A percentile compares a stretch with the other conserved stretches of the same genome.
phyloP scores from a whole-genome alignment of 192 early-diverging fungal species.

The Coemansia sp. region DNA sequence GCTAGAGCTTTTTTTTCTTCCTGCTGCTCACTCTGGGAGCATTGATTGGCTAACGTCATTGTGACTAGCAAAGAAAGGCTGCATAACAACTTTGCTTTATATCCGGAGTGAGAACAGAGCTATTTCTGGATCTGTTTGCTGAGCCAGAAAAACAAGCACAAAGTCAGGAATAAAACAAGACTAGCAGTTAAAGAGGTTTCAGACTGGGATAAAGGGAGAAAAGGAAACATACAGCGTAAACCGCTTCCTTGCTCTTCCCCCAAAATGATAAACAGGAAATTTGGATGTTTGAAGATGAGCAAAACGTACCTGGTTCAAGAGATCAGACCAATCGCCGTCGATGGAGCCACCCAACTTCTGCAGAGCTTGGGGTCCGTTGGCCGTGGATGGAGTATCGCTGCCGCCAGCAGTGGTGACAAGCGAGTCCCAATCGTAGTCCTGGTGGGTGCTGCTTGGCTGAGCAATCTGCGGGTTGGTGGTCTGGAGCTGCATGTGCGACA shows the following conservation, averaged over 20 bases:
- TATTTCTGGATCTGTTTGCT: background rate
- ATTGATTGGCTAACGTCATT: background rate
- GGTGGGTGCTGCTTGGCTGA: slow-evolving; percentile 11
- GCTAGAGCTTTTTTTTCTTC: background rate
- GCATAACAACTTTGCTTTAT: background rate
- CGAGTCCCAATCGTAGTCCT: slow-evolving; percentile 41
- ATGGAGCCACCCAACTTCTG: slow-evolving; percentile 31
- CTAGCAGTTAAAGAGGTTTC: background rate
- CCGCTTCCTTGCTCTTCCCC: background rate
- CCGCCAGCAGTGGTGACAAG: slow-evolving; percentile 14
- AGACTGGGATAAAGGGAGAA: background rate
- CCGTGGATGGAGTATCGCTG: slow-evolving; percentile 16
- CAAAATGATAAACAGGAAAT: background rate
- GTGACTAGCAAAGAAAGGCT: background rate
- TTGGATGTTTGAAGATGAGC: background rate
- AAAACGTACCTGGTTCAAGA: slow-evolving; percentile 47
- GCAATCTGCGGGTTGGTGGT: slow-evolving; percentile 19
- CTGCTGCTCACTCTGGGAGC: background rate
- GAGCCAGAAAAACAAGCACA: background rate
- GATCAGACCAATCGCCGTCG: slow-evolving; percentile 50
- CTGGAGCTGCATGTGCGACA: slow-evolving; percentile 21
- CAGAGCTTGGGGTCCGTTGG: slow-evolving; percentile 23
- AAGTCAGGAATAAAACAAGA: background rate
- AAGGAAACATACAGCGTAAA: background rate
- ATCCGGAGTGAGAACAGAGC: background rate